A percentile compares a stretch with the other conserved stretches of the same genome.
Conservation (phyloP, 345 rosid species). For the Adansonia digitata region DNA sequence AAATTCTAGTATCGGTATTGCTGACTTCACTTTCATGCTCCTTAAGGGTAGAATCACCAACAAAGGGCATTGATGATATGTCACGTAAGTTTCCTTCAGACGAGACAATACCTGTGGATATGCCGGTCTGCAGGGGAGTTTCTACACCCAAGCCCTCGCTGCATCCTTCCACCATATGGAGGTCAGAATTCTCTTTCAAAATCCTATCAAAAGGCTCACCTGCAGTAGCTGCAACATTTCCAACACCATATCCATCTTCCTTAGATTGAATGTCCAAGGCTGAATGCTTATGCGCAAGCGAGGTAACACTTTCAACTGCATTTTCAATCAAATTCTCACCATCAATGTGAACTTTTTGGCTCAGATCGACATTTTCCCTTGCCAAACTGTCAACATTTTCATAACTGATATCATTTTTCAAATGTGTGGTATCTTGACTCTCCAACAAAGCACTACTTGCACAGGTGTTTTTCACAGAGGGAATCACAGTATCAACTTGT, state of each 20-base stretch:
- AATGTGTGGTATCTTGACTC: slow-evolving; percentile 24
- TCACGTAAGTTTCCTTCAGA: slow-evolving; percentile 7
- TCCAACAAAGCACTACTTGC: slow-evolving; percentile 24
- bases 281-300: slow-evolving; percentile 20
- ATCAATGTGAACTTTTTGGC: slow-evolving; percentile 19
- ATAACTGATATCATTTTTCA: slow-evolving; percentile 20
- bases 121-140: slow-evolving; percentile 16
- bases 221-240: slow-evolving; percentile 13
- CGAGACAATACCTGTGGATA: slow-evolving; percentile 19
- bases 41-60: slow-evolving; percentile 11
- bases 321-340: slow-evolving; percentile 25
- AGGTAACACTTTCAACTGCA: slow-evolving; percentile 14
- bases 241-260: slow-evolving; percentile 24
- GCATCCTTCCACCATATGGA: slow-evolving; percentile 30
- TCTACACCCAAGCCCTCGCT: slow-evolving; percentile 18
- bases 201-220: slow-evolving; percentile 26
- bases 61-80: slow-evolving; percentile 16
- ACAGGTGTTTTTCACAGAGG: slow-evolving; percentile 21
- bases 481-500: slow-evolving; percentile 29
- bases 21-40: slow-evolving; percentile 25
- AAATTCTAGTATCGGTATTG: slow-evolving; percentile 10
- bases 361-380: slow-evolving; percentile 13
- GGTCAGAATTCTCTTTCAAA: slow-evolving; percentile 27
- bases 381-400: slow-evolving; percentile 21
- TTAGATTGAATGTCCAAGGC: slow-evolving; percentile 18